Evolutionary conservation across 106 monocot species (phyloP), one percentile per base, ranked within the genome.

Genomic region (Acanthochlamys bracteata): DNA sequence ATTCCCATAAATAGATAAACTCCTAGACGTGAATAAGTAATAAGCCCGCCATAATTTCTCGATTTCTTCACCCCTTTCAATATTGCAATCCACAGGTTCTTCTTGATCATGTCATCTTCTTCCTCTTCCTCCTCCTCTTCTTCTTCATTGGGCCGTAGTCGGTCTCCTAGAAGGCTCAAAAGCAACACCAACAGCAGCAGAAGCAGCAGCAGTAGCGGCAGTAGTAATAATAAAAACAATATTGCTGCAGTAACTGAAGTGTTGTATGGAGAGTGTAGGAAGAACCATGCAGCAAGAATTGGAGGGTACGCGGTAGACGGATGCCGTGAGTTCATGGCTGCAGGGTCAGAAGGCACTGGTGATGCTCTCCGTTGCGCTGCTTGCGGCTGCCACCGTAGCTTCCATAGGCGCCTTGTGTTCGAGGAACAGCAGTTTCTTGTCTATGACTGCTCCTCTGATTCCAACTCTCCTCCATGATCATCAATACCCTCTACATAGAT

Each of bases 301-400:
- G 88, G 92, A 6, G 82, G 87, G 2, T 78, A 84, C 47, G 86
- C 86, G 0, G 80, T 88, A 0, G 92, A 88, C 42, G 88, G 92
- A 7, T 92, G 92, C 79, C 69, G 84, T 0, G 92, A 92, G 69
- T 92, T 92, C 80, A 88, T 88, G 88, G 84, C 84, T 2, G 60
- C 78, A 0, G 80, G 90, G 3, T 73, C 49, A 17, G 80, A 83
- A 16, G 87, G 87, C 25, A 83, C 87, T 0, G 19, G 64, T 19
- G 85, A 64, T 0, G 88, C 85, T 22, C 78, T 93, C 53, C 54
- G 42, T 33, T 93, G 93, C 67, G 93, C 88, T 11, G 93, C 93
- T 25, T 93, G 93, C 65, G 72, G 27, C 51, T 93, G 93, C 73
- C 93, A 93, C 82, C 74, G 93, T 7, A 93, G 84, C 65, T 93